phyloP scores from a whole-genome alignment of 331 rosid species.

The Saraca asoca region DNA sequence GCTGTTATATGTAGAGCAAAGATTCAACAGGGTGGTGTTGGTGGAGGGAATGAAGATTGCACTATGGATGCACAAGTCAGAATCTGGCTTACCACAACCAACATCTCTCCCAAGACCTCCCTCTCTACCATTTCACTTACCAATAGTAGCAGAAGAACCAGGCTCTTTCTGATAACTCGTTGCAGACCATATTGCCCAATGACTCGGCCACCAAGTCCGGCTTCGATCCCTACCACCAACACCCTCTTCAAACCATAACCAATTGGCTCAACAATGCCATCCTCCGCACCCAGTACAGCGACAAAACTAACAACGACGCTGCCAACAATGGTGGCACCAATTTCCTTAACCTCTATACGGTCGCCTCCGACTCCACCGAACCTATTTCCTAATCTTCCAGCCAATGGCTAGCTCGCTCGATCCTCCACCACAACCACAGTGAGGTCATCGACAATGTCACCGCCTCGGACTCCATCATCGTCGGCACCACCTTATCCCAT shows the following conservation, averaged over 20 bases:
- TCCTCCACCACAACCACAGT: constrained; percentile 80
- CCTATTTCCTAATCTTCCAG: constrained; percentile 56
- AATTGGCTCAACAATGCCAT: constrained; percentile 99
- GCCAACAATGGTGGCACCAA: constrained; percentile 41
- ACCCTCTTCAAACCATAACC: no score
- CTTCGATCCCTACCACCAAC: constrained; percentile 50
- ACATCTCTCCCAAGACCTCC: constrained; percentile 67
- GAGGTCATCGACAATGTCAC: no score
- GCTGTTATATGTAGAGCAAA: constrained; percentile 57
- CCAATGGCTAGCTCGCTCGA: constrained; percentile 79
- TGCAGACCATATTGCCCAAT: constrained; percentile 42
- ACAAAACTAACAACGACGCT: constrained; percentile 29
- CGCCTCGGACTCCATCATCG: constrained; percentile 58
- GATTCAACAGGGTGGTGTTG: constrained; percentile 40
- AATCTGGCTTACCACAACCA: constrained; percentile 68
- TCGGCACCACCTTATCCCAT: constrained; percentile 52
- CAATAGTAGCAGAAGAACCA: constrained; percentile 48
- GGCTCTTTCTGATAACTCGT: constrained; percentile 29
- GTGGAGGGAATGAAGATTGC: constrained; percentile 50
- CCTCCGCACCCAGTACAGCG: constrained; percentile 62
- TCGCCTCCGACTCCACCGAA: constrained; percentile 60
- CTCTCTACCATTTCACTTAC: constrained; percentile 72
- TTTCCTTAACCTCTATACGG: constrained; percentile 82
- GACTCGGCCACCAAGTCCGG: constrained; percentile 51
- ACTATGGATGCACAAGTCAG: constrained; percentile 34